phyloP scores from a whole-genome alignment of 169 alveolate species.

The Babesia bovis region DNA sequence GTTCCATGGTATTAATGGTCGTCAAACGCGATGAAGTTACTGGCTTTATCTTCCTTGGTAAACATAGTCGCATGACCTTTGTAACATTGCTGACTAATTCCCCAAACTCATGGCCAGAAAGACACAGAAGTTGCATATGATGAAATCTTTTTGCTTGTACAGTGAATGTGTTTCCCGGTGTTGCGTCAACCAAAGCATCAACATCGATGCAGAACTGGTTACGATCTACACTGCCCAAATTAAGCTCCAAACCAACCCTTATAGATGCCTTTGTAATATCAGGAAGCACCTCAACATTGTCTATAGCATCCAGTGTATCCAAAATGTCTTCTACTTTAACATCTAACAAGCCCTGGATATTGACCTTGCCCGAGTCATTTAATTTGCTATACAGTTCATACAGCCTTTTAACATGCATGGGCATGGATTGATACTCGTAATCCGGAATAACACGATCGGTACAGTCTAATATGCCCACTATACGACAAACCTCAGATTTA shows the following conservation, averaged over 20 bases:
- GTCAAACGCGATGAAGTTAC: constrained; percentile 15
- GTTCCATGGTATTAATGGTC: background rate
- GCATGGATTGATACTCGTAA: background rate
- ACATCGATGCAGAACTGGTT: constrained; percentile 24
- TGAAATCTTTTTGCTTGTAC: no score
- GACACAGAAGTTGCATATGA: constrained; percentile 8
- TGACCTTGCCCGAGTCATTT: background rate
- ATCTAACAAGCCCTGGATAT: background rate
- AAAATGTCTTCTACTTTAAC: constrained; percentile 1
- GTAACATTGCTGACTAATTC: constrained; percentile 33
- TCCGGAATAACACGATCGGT: background rate
- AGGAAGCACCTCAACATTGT: constrained; percentile 13
- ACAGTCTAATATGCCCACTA: background rate
- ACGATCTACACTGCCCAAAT: constrained; percentile 5
- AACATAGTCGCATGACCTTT: constrained; percentile 9
- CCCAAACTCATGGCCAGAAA: constrained; percentile 32
- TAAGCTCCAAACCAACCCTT: constrained; percentile 5
- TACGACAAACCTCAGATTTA: constrained; percentile 15
- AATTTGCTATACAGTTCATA: background rate
- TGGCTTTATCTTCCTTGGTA: constrained; percentile 6
- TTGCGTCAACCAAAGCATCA: constrained; percentile 5
- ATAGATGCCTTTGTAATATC: constrained; percentile 2
- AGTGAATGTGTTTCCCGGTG: background rate
- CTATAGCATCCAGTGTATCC: constrained; percentile 13
- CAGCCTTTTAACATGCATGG: background rate